Evolutionary conservation across 2,329 filamentous ascomycete genomes (phyloP).

Genomic region (Aspergillus proliferans): DNA sequence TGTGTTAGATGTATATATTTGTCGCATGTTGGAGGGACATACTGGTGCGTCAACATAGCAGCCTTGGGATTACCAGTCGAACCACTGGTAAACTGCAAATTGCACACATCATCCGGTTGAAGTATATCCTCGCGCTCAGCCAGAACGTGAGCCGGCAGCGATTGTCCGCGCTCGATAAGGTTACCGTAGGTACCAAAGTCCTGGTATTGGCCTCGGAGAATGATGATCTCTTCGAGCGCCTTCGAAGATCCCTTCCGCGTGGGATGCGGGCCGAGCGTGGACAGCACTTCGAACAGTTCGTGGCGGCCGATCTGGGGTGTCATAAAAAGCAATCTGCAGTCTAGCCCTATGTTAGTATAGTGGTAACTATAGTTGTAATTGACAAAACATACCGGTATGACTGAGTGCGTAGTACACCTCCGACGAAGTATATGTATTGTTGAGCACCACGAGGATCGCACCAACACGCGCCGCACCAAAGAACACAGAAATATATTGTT

Average conservation of each 20-base stretch:
- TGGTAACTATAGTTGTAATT: background rate
- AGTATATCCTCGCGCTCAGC: slow-evolving; percentile 51
- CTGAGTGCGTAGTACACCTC: slow-evolving; percentile 66
- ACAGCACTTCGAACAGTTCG: slow-evolving; percentile 57
- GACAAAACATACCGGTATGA: slow-evolving; percentile 54
- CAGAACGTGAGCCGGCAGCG: slow-evolving; percentile 46
- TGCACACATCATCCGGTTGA: slow-evolving; percentile 62
- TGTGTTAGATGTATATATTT: background rate
- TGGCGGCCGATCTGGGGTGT: slow-evolving; percentile 62
- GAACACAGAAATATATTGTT: slow-evolving; percentile 60
- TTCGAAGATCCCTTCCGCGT: slow-evolving; percentile 29
- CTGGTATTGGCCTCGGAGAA: slow-evolving; percentile 52
- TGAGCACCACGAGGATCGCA: slow-evolving; percentile 67
- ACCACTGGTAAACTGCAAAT: slow-evolving; percentile 69
- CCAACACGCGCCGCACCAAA: slow-evolving; percentile 63
- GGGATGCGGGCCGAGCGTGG: slow-evolving; percentile 40
- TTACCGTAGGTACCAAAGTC: slow-evolving; percentile 56
- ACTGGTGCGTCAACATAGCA: slow-evolving; percentile 67
- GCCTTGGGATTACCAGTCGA: slow-evolving; percentile 69
- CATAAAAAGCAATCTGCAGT: slow-evolving; percentile 67
- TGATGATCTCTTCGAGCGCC: slow-evolving; percentile 48
- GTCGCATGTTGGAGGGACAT: slow-evolving; percentile 12
- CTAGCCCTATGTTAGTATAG: slow-evolving; percentile 32
- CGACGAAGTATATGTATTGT: slow-evolving; percentile 72
- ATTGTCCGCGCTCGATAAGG: slow-evolving; percentile 49